Evolutionary conservation across 1,284 basidiomycete genomes (phyloP).

Genomic region (Chalciporus sp.): DNA sequence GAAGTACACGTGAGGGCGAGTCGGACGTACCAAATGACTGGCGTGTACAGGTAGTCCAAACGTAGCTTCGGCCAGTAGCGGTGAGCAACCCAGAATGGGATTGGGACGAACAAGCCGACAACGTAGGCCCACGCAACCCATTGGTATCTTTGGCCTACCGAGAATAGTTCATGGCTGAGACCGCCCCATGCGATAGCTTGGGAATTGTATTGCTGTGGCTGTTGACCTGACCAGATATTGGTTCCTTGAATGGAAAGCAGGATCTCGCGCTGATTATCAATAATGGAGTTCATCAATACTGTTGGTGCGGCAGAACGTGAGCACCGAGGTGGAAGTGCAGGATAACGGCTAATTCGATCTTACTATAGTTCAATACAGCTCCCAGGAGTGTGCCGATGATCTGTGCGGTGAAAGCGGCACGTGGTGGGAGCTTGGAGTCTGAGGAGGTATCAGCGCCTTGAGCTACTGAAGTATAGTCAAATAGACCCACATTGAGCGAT

Average conservation of each 20-base stretch:
- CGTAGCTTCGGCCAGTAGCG: slow-evolving; percentile 44
- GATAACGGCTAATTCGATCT: slow-evolving; percentile 12
- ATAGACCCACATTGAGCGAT: slow-evolving; percentile 52
- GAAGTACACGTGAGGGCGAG: background rate
- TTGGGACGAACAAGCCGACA: slow-evolving; percentile 54
- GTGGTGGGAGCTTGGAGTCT: slow-evolving; percentile 68
- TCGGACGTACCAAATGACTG: slow-evolving; percentile 41
- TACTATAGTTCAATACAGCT: slow-evolving; percentile 54
- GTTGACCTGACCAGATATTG: slow-evolving; percentile 64
- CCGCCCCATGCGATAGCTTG: slow-evolving; percentile 70
- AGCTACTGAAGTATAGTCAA: background rate
- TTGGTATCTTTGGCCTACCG: slow-evolving; percentile 53
- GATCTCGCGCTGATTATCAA: slow-evolving; percentile 53
- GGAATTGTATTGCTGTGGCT: slow-evolving; percentile 60
- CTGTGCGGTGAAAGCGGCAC: slow-evolving; percentile 65
- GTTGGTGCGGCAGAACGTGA: background rate
- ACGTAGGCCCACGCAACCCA: slow-evolving; percentile 58
- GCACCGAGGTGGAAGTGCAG: background rate
- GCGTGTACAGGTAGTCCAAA: slow-evolving; percentile 46
- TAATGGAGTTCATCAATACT: slow-evolving; percentile 61
- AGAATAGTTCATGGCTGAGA: slow-evolving; percentile 58
- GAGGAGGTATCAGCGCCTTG: background rate
- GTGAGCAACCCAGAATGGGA: slow-evolving; percentile 58
- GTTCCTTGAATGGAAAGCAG: slow-evolving; percentile 51
- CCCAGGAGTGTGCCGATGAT: slow-evolving; percentile 53